A percentile compares a stretch with the other conserved stretches of the same genome.
phyloP scores from a whole-genome alignment of 768 basidiomycete species.

The Myochromella boudieri region DNA sequence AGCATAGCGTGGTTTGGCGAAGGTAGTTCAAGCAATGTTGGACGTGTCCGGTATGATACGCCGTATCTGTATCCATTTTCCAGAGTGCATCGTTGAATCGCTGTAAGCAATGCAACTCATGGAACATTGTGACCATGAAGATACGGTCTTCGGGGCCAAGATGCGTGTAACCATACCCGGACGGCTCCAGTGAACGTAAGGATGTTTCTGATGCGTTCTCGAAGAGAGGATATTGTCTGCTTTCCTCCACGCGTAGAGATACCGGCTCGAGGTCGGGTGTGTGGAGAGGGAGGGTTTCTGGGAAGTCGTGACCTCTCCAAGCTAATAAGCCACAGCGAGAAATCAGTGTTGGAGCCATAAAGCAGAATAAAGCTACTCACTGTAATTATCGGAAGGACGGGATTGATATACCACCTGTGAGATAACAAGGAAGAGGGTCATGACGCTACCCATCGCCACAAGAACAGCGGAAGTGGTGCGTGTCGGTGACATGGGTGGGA shows the following conservation, averaged over 20 bases:
- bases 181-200: conserved; percentile 6
- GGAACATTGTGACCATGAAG: conserved; percentile 40
- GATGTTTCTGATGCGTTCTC: background rate
- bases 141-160: conserved; percentile 27
- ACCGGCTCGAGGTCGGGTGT: background rate
- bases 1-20: conserved; percentile 43
- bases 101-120: conserved; percentile 48
- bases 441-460: too few relatives aligned
- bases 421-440: too few relatives aligned
- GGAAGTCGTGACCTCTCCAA: conserved; percentile 11
- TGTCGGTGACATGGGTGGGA: too few relatives aligned
- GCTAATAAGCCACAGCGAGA: too few relatives aligned
- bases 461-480: too few relatives aligned
- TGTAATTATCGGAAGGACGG: too few relatives aligned
- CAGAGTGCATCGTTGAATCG: conserved; percentile 19
- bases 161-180: conserved; percentile 17
- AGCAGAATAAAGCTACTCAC: too few relatives aligned
- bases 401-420: too few relatives aligned
- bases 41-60: conserved; percentile 23
- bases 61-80: background rate
- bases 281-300: conserved; percentile 9
- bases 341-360: too few relatives aligned
- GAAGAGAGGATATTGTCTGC: conserved; percentile 1
- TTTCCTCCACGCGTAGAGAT: conserved; percentile 5
- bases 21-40: conserved; percentile 51